Base-by-base conservation (phyloP, 139 green algal genomes). In the Yamagishiella unicocca region DNA sequence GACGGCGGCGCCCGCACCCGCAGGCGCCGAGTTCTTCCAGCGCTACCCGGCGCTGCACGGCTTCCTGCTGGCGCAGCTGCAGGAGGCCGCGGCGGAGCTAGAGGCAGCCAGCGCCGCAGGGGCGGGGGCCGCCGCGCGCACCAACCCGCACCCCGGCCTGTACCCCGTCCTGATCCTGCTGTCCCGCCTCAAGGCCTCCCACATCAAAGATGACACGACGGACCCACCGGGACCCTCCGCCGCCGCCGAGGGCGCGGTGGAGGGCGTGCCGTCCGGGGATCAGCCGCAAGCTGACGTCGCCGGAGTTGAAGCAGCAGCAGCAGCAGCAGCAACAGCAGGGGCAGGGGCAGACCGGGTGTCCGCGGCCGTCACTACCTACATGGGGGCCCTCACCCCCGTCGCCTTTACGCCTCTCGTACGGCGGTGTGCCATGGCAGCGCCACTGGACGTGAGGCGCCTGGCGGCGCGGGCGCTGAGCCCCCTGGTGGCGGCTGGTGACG, bases 131-230 rank as follows among this genome's bases (percentile, higher is more conserved):
- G 50, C 55, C 37, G 53, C 61, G 54, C 71, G 42, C 0, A 22
- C 35, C 19, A 61, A 46, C 29, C 54, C 97, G 61, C 95, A 96
- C 79, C 96, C 97, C 3, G 92, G 87, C 61, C 90, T 99, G 33
- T 96, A 93, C 89, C 96, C 95, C 12, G 89, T 97, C 17, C 92
- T 99, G 22, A 93, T 95, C 31, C 89, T 99, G 31, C 93, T 99
- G 5, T 94, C 94, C n/a, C 92, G 96, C 31, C 93, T 98, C 37
- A 85, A 90, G 81, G 88, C 92, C 3, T 93, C 85, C 3, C 64
- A 87, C 46, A 72, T 87, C 25, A 64, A 64, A 1, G 81, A 68
- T 0, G 78, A 75, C 22, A 1, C 40, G 10, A 24, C 70, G 21
- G 19, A 4, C 38, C 2, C n/a, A n/a, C n/a, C n/a, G n/a, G n/a